Evolutionary conservation across 257 asterid species (phyloP), one percentile per base, ranked within the genome.

Genomic region (Solanum appendiculatum): DNA sequence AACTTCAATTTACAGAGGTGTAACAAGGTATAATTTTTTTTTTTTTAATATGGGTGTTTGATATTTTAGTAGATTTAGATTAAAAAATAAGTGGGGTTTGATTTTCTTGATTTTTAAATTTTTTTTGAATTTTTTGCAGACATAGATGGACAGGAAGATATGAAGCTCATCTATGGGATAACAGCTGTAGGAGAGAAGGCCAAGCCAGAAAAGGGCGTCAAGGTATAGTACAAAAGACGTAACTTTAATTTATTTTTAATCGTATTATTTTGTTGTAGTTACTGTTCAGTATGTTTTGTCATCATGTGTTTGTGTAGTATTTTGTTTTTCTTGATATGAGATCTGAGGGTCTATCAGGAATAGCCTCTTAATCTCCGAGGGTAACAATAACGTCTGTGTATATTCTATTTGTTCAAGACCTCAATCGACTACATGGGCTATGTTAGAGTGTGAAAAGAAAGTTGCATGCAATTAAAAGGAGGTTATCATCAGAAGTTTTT

Each of bases 141-240:
- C 99, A 97, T 86, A 93, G 99, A 92, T 96, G 99, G 99, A 97
- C 99, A 21, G 99, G 99, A 15, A 96, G 99, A 95, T 97, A 97
- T 83, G 99, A 97, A 91, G 99, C 99, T 86, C 99, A 96, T 93
- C 98, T 97, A 31, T 97, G 99, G 99, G 99, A 97, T 90, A 97
- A 97, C 93, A 96, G 98, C 98, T 96, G 99, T 91, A 93, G 98
- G 88, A 94, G 99, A 70, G 99, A 97, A 85, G 99, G 99, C 39
- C 98, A 96, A 91, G 99, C 99, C 8, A 96, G 99, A 92, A 97
- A 97, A 92, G 99, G 99, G 89, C 99, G 99, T 91, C 99, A 97
- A 97, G 99, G 99, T 40, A n/a, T n/a, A 29, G 98, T 40, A 23
- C 58, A 6, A 37, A 23, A 18, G 36, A 34, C 11, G 2, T 0